Conservation (phyloP, 2,329 filamentous ascomycete species). For the Aspergillus phoenicis region DNA sequence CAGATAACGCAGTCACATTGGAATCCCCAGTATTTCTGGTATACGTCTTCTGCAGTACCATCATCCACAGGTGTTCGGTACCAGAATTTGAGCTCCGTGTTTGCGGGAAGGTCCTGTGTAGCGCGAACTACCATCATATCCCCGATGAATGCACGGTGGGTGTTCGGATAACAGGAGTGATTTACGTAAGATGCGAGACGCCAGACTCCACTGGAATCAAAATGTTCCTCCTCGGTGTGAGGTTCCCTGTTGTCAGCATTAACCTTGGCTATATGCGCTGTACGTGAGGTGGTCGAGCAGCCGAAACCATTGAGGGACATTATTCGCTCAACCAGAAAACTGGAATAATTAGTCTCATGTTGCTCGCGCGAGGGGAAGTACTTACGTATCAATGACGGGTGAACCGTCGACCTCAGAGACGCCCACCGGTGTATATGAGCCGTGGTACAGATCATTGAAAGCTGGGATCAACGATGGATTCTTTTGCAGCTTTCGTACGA, state of each 20-base stretch:
- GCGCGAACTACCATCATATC: slow-evolving; percentile 58
- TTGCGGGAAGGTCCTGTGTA: slow-evolving; percentile 43
- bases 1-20: slow-evolving; percentile 29
- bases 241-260: neutral
- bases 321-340: slow-evolving; percentile 52
- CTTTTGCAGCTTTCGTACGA: slow-evolving; percentile 51
- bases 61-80: slow-evolving; percentile 37
- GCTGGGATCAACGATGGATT: slow-evolving; percentile 38
- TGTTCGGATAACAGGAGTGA: slow-evolving; percentile 55
- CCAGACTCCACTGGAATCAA: slow-evolving; percentile 51
- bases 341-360: slow-evolving; percentile 23
- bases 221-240: neutral
- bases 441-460: slow-evolving; percentile 46
- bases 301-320: slow-evolving; percentile 51
- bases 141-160: slow-evolving; percentile 54
- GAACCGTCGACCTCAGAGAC: slow-evolving; percentile 37
- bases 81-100: slow-evolving; percentile 50
- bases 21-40: slow-evolving; percentile 29
- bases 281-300: slow-evolving; percentile 29
- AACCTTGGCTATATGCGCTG: slow-evolving; percentile 23
- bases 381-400: slow-evolving; percentile 52
- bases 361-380: slow-evolving; percentile 11
- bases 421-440: slow-evolving; percentile 41
- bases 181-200: slow-evolving; percentile 54
- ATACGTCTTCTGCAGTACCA: neutral